These are phyloP conservation scores for Boletus sp. DNA, from an alignment of 768 basidiomycete genomes.

Conservation along the genomic window DNA sequence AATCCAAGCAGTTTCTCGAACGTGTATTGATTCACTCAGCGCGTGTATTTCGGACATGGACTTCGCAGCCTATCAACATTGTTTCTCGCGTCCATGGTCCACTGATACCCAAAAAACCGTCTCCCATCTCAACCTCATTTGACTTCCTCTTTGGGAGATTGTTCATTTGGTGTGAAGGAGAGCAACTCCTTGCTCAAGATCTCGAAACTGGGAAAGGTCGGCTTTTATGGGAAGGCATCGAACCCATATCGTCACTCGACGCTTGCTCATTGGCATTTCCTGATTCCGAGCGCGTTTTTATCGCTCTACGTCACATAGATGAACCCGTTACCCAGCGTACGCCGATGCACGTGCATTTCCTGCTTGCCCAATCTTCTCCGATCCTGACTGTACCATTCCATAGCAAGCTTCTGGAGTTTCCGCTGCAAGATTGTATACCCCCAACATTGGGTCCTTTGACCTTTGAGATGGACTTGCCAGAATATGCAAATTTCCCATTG, in stretches of 20 bases:
- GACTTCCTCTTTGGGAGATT: constrained; percentile 24
- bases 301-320: constrained; percentile 19
- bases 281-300: constrained; percentile 18
- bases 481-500: constrained; percentile 15
- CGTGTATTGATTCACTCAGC: constrained; percentile 15
- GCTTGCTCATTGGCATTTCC: constrained; percentile 19
- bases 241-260: constrained; percentile 17
- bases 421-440: constrained; percentile 9
- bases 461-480: constrained; percentile 19
- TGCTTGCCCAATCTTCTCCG: not conserved
- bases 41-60: constrained; percentile 21
- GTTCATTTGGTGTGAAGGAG: constrained; percentile 21
- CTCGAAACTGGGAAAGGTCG: constrained; percentile 20
- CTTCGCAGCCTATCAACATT: constrained; percentile 9
- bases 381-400: constrained; percentile 1
- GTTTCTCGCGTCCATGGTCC: constrained; percentile 14
- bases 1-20: constrained; percentile 19
- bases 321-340: constrained; percentile 14
- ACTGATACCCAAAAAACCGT: constrained; percentile 11
- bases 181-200: constrained; percentile 19
- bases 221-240: constrained; percentile 12
- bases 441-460: constrained; percentile 11
- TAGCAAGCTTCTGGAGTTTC: constrained; percentile 24
- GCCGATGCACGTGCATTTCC: constrained; percentile 15
- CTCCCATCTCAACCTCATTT: constrained; percentile 14